phyloP scores from a whole-genome alignment of 2,329 filamentous ascomycete genomes.

The Geosmithia flava region DNA sequence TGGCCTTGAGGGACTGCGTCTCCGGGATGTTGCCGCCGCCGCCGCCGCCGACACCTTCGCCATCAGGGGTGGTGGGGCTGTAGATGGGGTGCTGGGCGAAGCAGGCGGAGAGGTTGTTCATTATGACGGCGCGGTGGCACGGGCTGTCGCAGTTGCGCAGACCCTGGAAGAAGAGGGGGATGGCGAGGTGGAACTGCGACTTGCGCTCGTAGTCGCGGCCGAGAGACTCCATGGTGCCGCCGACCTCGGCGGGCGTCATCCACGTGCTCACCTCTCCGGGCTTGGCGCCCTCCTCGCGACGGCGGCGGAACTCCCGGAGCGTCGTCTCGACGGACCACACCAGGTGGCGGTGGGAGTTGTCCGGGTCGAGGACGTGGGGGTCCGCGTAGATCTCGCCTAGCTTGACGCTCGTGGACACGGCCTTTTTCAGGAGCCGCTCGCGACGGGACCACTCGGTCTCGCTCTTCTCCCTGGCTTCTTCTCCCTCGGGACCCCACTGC shows the following conservation, averaged over 20 bases:
- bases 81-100: constrained; percentile 54
- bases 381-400: constrained; percentile 73
- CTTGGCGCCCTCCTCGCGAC: constrained; percentile 54
- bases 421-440: constrained; percentile 58
- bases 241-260: constrained; percentile 59
- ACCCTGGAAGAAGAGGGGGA: constrained; percentile 79
- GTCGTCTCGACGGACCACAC: constrained; percentile 73
- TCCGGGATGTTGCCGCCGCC: constrained; percentile 6
- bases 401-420: constrained; percentile 68
- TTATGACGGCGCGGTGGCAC: constrained; percentile 74
- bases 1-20: constrained; percentile 13
- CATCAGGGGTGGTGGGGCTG: constrained; percentile 7
- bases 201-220: constrained; percentile 64
- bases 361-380: constrained; percentile 60
- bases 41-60: not conserved
- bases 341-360: constrained; percentile 60
- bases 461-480: constrained; percentile 7
- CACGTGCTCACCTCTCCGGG: constrained; percentile 54
- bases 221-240: constrained; percentile 63
- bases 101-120: constrained; percentile 71
- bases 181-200: constrained; percentile 66
- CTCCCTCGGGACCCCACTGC: constrained; percentile 6
- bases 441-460: constrained; percentile 46
- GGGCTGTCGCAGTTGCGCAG: constrained; percentile 51
- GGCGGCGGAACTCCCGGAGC: constrained; percentile 59